Evolutionary conservation across 768 basidiomycete species (phyloP), one percentile per base, ranked within the genome.

Genomic region (Gyrodon lividus): DNA sequence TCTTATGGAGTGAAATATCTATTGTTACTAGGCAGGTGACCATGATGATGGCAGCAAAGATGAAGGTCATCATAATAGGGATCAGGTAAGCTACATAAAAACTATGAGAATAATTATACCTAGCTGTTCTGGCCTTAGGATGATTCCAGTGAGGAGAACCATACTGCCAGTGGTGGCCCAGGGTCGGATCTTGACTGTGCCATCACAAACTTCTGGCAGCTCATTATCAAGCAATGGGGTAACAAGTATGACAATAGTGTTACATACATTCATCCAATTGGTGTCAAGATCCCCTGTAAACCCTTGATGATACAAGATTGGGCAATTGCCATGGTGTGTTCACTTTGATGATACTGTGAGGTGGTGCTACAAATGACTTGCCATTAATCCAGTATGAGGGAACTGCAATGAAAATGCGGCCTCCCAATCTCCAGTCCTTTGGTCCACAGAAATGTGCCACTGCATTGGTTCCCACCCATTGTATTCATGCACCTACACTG

Each of bases 171-270:
- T n/a, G n/a, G n/a, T 28, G 30, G 20, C 37, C 30, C 30, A 31
- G 42, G 24, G 16, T 26, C 42, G 6, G 45, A 46, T 28, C 45
- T 46, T 12, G 30, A 46, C 7, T 4, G 45, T 19, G 31, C 22
- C 4, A 46, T 46, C 22, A 20, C 45, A 22, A n/a, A 13, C 8
- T 46, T 17, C 22, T 4, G 12, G 16, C 9, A 2, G 16, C 45
- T 46, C 2, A 46, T 46, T n/a, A 46, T 46, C 45, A 46, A 46
- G 45, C 26, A 46, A 17, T 46, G 19, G 45, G 45, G 45, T 9
- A 46, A 46, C 16, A 30, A 46, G 8, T 35, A 46, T 34, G 30
- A 46, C 14, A 46, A 46, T 22, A 30, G 28, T 34, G 22, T 46
- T 23, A 46, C 22, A 16, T 35, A 46, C 20, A n/a, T 46, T n/a